Percentiles rank a stretch among this genome's conserved stretches.
These are phyloP conservation scores for Colletotrichum aenigma DNA, from an alignment of 2,329 filamentous ascomycete species.

Conservation along the genomic window DNA sequence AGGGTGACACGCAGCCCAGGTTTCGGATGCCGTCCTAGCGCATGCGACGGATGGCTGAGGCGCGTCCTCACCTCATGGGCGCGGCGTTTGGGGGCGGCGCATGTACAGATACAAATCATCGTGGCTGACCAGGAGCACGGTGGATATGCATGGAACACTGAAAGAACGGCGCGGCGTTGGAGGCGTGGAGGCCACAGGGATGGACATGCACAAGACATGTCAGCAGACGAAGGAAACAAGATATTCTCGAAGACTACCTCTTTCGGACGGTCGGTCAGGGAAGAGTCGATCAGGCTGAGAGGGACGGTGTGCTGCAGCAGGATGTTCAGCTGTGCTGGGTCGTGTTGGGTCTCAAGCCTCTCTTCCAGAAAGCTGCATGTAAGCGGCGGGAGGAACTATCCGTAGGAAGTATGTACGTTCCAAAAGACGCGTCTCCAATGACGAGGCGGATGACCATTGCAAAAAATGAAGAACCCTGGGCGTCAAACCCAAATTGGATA, in stretches of 20 bases:
- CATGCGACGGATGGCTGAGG: neutral
- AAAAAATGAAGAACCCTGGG: neutral
- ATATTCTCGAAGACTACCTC: slow-evolving; percentile 8
- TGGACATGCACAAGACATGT: neutral
- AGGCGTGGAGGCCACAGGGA: neutral
- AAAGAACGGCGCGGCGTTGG: neutral
- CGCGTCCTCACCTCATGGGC: neutral
- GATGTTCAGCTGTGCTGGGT: neutral
- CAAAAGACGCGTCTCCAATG: neutral
- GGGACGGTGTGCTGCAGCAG: neutral
- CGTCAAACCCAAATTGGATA: neutral
- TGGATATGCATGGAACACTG: neutral
- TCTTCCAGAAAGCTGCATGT: neutral
- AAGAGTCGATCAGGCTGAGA: neutral
- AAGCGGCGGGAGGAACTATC: neutral
- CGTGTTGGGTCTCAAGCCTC: neutral
- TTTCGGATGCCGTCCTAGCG: neutral
- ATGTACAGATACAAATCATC: neutral
- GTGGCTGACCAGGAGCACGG: neutral
- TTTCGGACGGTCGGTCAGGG: neutral
- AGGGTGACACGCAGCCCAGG: neutral
- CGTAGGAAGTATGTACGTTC: neutral
- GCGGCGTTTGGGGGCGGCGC: neutral
- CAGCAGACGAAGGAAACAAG: neutral
- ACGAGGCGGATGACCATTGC: neutral